Evolutionary conservation across 23 red algal species (phyloP), one percentile per base, ranked within the genome.

Genomic region (Agarophyton chilense): DNA sequence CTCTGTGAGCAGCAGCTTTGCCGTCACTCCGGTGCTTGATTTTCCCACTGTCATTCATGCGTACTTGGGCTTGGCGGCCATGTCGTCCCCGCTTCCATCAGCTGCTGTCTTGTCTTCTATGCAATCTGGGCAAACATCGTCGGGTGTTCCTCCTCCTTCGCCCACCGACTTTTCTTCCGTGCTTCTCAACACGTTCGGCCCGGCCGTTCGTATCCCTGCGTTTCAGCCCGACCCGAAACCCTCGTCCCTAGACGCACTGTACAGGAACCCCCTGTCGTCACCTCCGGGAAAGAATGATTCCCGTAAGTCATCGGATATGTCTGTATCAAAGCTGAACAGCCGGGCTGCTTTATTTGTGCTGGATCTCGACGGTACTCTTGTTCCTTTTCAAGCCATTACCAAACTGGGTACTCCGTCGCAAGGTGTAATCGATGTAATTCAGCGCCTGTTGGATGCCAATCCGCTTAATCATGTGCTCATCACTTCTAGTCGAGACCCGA

Each of bases 311-410:
- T 35, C 81, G 2, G 62, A 93, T 40, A 46, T 57, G 21, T 53
- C 47, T 58, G 49, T 18, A 17, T 33, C 82, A 18, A 52, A 71
- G 31, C 60, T 54, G 31, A 85, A 78, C 45, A 77, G 79, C 21
- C 68, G 89, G 74, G 74, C 57, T 5, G 54, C 75, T 25, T 76
- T 98, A 22, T 88, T 98, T 50, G 51, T 94, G 38, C 44, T 98
- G 28, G 84, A 94, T 61, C 79, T 92, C 24, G 95, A 94, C 34
- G 95, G 95, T 21, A 85, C 95, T 77, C 89, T 98, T 34, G 84
- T 94, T 36, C 78, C 90, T 18, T 94, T 87, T 65, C 95, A 98
- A 42, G 77, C 87, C 7, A 87, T 94, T 39, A 56, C 79, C 2
- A 62, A 94, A 43, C 61, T 94, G 44, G 95, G 80, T 33, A 87